Evolutionary conservation across 2,329 filamentous ascomycete genomes (phyloP).

Genomic region (Mollisiaceae sp.): DNA sequence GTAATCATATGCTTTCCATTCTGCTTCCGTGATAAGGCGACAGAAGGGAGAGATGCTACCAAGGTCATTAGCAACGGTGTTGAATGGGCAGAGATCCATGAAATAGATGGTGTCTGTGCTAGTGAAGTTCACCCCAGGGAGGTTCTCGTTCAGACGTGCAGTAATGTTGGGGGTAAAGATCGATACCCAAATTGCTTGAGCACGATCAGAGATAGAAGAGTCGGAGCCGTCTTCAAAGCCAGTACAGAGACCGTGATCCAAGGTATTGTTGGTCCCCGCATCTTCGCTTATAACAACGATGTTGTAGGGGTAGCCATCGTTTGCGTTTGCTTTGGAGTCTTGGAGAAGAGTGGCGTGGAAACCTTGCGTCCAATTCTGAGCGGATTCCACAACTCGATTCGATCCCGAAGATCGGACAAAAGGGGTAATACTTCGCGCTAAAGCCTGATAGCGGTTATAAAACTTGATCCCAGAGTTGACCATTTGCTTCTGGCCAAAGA

Average conservation of each 20-base stretch:
- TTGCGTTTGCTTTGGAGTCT: conserved; percentile 45
- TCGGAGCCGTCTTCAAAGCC: conserved; percentile 68
- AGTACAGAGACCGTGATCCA: conserved; percentile 75
- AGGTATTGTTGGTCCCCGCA: conserved; percentile 75
- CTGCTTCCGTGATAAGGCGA: conserved; percentile 69
- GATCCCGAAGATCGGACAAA: conserved; percentile 77
- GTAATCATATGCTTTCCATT: conserved; percentile 85
- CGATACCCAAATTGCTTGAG: conserved; percentile 62
- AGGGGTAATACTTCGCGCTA: conserved; percentile 63
- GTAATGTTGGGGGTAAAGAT: conserved; percentile 72
- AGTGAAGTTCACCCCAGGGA: conserved; percentile 71
- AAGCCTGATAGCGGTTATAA: conserved; percentile 70
- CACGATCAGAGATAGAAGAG: conserved; percentile 52
- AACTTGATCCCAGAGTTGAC: conserved; percentile 78
- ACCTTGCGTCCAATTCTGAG: conserved; percentile 75
- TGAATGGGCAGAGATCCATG: conserved; percentile 90
- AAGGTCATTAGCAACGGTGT: conserved; percentile 69
- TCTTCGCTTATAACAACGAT: conserved; percentile 75
- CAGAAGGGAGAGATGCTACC: conserved; percentile 74
- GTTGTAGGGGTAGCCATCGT: conserved; percentile 53
- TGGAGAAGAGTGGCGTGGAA: conserved; percentile 60
- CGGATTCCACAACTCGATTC: conserved; percentile 75
- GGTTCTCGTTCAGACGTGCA: conserved; percentile 69
- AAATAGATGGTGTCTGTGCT: conserved; percentile 67
- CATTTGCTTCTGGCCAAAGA: conserved; percentile 72